Conservation (phyloP, 208 protist species). For the Trypanosoma theileri region DNA sequence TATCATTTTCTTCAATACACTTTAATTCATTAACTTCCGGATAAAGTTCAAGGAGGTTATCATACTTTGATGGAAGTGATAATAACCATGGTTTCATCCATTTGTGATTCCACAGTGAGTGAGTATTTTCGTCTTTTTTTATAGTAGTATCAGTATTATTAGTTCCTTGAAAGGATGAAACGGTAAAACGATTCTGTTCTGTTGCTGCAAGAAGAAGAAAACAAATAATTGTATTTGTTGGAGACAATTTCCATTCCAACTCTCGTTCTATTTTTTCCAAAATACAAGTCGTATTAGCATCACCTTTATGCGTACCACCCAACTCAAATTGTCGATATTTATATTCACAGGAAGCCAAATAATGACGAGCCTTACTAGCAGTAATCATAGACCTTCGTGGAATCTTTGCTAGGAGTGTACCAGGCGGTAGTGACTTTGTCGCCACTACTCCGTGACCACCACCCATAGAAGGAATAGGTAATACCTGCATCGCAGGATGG, state of each 20-base stretch:
- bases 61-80: constrained; percentile 61
- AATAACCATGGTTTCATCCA: constrained; percentile 80
- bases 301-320: background rate
- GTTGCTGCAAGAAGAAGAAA: constrained; percentile 64
- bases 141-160: background rate
- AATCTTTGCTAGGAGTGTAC: constrained; percentile 51
- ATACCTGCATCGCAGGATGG: constrained; percentile 44
- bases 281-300: background rate
- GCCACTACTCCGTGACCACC: constrained; percentile 79
- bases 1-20: background rate
- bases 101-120: constrained; percentile 49
- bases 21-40: background rate
- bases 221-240: constrained; percentile 69
- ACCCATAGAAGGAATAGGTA: constrained; percentile 71
- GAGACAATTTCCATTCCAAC: constrained; percentile 40
- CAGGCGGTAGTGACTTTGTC: constrained; percentile 28
- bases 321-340: constrained; percentile 3
- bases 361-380: constrained; percentile 52
- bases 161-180: background rate
- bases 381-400: constrained; percentile 77
- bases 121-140: background rate
- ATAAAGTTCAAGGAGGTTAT: constrained; percentile 82
- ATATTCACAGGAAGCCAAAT: constrained; percentile 38
- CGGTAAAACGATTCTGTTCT: constrained; percentile 42
- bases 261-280: constrained; percentile 36